phyloP scores from a whole-genome alignment of 441 rosid genomes.

The Sinapis alba region DNA sequence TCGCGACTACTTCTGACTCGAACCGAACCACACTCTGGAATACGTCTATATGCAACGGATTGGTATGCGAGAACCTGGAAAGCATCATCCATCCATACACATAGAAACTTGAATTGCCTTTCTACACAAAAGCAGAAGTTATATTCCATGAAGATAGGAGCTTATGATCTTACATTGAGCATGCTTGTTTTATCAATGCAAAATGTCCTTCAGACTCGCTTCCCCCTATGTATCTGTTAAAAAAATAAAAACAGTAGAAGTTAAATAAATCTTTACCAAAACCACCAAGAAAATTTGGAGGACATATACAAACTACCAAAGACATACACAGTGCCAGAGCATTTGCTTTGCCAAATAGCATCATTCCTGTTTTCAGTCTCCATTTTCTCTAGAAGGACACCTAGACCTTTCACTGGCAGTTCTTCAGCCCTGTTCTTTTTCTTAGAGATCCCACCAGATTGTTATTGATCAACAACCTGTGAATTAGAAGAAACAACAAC shows the following conservation, averaged over 20 bases:
- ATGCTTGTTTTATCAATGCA: constrained; percentile 89
- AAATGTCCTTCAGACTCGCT: constrained; percentile 93
- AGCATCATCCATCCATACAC: constrained; percentile 14
- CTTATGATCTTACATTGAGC: constrained; percentile 62
- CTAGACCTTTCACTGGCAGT: constrained; percentile 74
- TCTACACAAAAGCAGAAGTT: background rate
- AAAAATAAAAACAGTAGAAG: constrained; percentile 10
- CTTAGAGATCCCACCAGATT: constrained; percentile 75
- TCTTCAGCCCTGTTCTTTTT: constrained; percentile 64
- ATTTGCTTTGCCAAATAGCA: constrained; percentile 88
- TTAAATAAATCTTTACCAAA: background rate
- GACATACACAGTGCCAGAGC: constrained; percentile 99
- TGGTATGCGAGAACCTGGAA: constrained; percentile 96
- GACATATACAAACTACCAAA: constrained; percentile 31
- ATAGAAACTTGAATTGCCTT: background rate
- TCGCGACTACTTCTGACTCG: constrained; percentile 96
- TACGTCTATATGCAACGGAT: constrained; percentile 87
- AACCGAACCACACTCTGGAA: constrained; percentile 82
- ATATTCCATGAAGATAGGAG: background rate
- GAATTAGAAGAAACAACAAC: constrained; percentile 13
- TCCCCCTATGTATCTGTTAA: constrained; percentile 84
- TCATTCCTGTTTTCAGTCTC: constrained; percentile 74
- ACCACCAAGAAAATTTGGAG: constrained; percentile 22
- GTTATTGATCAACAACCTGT: constrained; percentile 91
- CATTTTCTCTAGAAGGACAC: constrained; percentile 67